Base-by-base conservation (phyloP, 2,329 filamentous ascomycete species). In the Microcyclospora tardicrescens region DNA sequence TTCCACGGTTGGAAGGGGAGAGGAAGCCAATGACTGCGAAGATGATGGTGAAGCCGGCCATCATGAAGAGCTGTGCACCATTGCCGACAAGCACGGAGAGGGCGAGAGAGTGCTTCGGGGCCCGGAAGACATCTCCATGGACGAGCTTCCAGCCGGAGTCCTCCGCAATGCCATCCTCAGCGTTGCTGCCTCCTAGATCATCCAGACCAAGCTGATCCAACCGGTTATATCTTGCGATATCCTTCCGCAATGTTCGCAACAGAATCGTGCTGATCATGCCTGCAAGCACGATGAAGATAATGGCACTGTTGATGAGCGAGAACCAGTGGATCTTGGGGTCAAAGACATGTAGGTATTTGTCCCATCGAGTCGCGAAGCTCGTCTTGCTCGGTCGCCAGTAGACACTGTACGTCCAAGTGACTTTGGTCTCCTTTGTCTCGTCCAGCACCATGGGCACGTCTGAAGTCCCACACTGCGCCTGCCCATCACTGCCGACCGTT, bases 261-360 rank as follows among this genome's bases (percentile, higher is more conserved):
- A 98, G 71, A 34, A 96, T 84, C n/a, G 87, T 93, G 61, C 81
- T 81, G 46, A 98, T 91, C 52, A 91, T 94, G 34, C 86, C 75
- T 28, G 89, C 79, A 31, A 96, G 70, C 62, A 96, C 91, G 35
- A 94, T 73, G 36, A 98, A 87, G 45, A 98, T 93, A 33, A 96
- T 79, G 36, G 91, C 84, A 28, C 87, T 95, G 63, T 94, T 94
- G 64, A 96, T 83, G 36, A 98, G 77, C 43, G 87, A 95, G 67
- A 96, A 94, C 91, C 91, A 98, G 62, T 98, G 91, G 52, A 98
- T 96, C 68, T 91, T 93, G 37, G 91, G 87, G 60, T 96, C 87
- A 57, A 87, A 93, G 24, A 98, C 89, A 56, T 96, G 89, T 28
- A 98, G 72, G 59, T 96, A 96, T 64, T 94, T 96, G 69, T 98